Percentiles rank a stretch among this genome's conserved stretches.
Conservation (phyloP, 495 filamentous ascomycete species). For the Annulohypoxylon moriforme region DNA sequence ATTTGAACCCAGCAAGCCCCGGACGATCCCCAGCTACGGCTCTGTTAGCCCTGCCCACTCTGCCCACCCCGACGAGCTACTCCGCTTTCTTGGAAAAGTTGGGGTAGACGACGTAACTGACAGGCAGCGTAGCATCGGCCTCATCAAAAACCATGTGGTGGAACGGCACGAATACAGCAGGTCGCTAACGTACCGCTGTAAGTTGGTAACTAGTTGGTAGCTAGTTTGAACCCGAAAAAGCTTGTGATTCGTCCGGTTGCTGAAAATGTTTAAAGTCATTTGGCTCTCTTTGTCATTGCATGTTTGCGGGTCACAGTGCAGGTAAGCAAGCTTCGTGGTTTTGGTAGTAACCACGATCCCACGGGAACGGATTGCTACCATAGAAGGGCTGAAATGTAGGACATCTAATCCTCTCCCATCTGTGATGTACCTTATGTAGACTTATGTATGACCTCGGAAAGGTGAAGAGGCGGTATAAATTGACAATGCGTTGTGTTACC, state of each 20-base stretch:
- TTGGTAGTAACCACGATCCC: constrained; percentile 12
- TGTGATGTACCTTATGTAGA: too few species aligned
- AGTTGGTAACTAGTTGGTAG: constrained; percentile 12
- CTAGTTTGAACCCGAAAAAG: constrained; percentile 16
- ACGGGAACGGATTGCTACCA: constrained; percentile 25
- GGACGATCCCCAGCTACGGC: constrained; percentile 42
- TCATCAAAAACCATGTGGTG: constrained; percentile 42
- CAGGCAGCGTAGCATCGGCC: constrained; percentile 34
- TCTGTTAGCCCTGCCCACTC: constrained; percentile 23
- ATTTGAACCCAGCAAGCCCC: constrained; percentile 34
- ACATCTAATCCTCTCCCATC: neutral
- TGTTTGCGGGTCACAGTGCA: constrained; percentile 41
- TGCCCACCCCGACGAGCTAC: constrained; percentile 41
- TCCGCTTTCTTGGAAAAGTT: constrained; percentile 52
- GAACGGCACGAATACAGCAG: constrained; percentile 41
- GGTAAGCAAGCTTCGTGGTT: neutral
- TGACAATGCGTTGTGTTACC: constrained; percentile 7
- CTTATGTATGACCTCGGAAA: neutral
- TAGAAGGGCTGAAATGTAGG: constrained; percentile 15
- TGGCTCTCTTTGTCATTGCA: constrained; percentile 23
- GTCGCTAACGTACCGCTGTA: constrained; percentile 21
- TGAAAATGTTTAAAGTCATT: constrained; percentile 27
- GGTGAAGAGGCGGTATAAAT: constrained; percentile 34
- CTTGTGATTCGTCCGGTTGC: constrained; percentile 24
- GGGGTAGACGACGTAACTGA: constrained; percentile 45